These are phyloP conservation scores for Hypoxylon rickii DNA, from an alignment of 495 filamentous ascomycete species.

Conservation along the genomic window DNA sequence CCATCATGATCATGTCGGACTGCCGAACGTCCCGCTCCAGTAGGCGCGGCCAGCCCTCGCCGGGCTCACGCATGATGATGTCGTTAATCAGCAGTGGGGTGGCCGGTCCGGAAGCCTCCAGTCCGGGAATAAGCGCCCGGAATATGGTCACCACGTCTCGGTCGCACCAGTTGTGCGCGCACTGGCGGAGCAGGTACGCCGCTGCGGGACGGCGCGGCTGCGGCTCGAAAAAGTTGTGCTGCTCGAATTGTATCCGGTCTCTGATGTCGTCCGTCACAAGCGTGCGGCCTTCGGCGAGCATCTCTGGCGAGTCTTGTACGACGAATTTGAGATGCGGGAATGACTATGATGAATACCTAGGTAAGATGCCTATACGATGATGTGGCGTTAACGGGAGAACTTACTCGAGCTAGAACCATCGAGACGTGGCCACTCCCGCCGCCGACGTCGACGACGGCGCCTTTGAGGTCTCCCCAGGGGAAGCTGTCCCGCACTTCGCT, in stretches of 20 bases:
- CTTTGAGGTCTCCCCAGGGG: constrained; percentile 30
- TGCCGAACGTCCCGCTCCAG: constrained; percentile 16
- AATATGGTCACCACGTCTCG: constrained; percentile 37
- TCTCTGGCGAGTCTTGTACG: constrained; percentile 33
- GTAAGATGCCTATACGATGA: no score
- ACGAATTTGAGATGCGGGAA: constrained; percentile 34
- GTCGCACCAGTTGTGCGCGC: constrained; percentile 40
- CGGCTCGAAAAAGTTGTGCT: constrained; percentile 42
- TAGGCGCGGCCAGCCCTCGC: not conserved
- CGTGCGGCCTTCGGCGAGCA: constrained; percentile 32
- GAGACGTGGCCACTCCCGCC: constrained; percentile 32
- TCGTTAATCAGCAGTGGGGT: constrained; percentile 45
- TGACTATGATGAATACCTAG: no score
- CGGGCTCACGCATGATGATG: constrained; percentile 32
- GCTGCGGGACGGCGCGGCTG: constrained; percentile 28
- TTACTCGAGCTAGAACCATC: constrained; percentile 28
- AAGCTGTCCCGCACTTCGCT: constrained; percentile 24
- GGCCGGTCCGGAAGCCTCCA: constrained; percentile 26
- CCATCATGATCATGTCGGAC: constrained; percentile 40
- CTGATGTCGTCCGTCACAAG: constrained; percentile 3
- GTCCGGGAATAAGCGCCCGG: constrained; percentile 25
- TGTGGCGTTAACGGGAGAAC: not conserved
- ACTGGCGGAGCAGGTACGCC: constrained; percentile 39
- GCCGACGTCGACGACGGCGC: constrained; percentile 34
- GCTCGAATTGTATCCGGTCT: constrained; percentile 29